phyloP scores from a whole-genome alignment of 2,329 filamentous ascomycete species.

The Epichloe gansuensis region DNA sequence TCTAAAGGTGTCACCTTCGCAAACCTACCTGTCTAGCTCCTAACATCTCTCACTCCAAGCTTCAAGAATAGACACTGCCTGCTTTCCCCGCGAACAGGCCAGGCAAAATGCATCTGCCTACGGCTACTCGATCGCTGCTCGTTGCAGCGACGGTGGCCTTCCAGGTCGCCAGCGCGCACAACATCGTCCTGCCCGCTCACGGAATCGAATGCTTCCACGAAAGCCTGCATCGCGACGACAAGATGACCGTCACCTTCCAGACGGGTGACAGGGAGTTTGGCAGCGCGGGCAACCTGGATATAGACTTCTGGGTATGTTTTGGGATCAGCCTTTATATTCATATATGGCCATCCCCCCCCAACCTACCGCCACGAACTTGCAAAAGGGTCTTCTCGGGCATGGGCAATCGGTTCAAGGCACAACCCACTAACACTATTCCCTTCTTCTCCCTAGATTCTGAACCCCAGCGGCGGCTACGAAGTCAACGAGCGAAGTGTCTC shows the following conservation, averaged over 20 bases:
- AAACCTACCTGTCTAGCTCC: background rate
- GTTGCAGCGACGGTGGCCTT: constrained; percentile 26
- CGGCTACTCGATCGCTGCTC: constrained; percentile 31
- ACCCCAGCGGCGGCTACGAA: constrained; percentile 64
- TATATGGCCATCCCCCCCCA: background rate
- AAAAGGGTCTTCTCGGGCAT: background rate
- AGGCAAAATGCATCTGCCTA: constrained; percentile 17
- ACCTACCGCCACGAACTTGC: background rate
- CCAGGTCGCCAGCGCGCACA: constrained; percentile 67
- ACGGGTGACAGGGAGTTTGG: constrained; percentile 95
- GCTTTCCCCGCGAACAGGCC: background rate
- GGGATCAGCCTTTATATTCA: background rate
- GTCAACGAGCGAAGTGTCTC: constrained; percentile 71
- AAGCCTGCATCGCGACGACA: constrained; percentile 80
- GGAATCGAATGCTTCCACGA: constrained; percentile 98
- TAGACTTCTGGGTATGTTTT: constrained; percentile 86
- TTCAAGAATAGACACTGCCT: too few relatives aligned
- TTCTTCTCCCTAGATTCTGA: constrained; percentile 50
- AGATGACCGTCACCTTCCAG: constrained; percentile 98
- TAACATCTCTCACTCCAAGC: background rate
- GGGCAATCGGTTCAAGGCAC: background rate
- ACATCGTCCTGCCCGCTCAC: constrained; percentile 88
- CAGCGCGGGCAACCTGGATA: constrained; percentile 83
- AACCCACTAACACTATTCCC: background rate
- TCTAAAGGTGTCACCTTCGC: constrained; percentile 5